These are phyloP conservation scores for Dactylellina haptotyla DNA, from an alignment of 2,329 filamentous ascomycete species.

Conservation along the genomic window DNA sequence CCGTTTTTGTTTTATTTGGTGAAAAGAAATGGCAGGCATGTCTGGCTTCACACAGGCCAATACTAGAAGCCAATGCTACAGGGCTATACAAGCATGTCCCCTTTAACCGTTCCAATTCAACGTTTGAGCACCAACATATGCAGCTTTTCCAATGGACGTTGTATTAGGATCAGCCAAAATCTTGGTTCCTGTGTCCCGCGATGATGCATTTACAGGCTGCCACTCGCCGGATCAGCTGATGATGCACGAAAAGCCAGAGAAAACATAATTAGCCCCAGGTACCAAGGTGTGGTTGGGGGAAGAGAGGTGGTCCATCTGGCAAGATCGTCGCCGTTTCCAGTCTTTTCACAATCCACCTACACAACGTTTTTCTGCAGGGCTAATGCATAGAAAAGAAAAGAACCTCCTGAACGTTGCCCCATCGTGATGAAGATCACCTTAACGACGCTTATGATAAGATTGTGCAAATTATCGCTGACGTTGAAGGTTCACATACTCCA, in stretches of 20 bases:
- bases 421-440: conserved; percentile 15
- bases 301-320: neutral
- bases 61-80: neutral
- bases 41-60: too few relatives aligned
- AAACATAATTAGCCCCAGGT: neutral
- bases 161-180: conserved; percentile 7
- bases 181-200: conserved; percentile 4
- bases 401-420: neutral
- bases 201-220: conserved; percentile 18
- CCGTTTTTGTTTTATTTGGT: conserved; percentile 1
- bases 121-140: neutral
- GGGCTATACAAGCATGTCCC: neutral
- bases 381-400: neutral
- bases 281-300: neutral
- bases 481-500: neutral
- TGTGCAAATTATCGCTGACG: conserved; percentile 5
- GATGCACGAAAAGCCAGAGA: neutral
- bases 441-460: conserved; percentile 6
- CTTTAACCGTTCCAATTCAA: neutral
- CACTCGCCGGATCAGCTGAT: neutral
- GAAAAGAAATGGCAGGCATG: neutral
- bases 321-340: conserved; percentile 5
- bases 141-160: neutral
- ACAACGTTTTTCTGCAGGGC: neutral
- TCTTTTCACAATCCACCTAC: neutral